Base-by-base conservation (phyloP, 257 asterid species). In the Linderniella brevidens region DNA sequence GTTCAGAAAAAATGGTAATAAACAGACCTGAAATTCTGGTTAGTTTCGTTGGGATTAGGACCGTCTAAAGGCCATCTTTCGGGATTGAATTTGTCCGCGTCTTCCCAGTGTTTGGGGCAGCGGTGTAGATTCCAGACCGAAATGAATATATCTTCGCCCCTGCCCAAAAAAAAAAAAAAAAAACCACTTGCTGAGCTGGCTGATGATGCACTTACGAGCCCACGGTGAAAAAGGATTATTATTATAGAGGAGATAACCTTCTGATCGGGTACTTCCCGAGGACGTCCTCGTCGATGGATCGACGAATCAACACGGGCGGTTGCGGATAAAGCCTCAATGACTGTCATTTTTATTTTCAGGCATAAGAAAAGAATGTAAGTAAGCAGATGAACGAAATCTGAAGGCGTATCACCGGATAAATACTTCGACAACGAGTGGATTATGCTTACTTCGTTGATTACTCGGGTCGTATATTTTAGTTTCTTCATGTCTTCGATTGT, bases 51-150 rank as follows among this genome's bases (percentile, higher is more conserved):
- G 35, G 98, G 98, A 67, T 73, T 88, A 50, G 95, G 94, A 57
- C 95, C 94, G 66, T 88, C 94, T 54, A 84, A 60, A 60, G 94
- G 76, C 98, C 98, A 88, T 68, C 98, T 84, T 64, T 88, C 95
- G 32, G 98, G 98, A 53, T 70, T 76, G 60, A 88, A 88, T 64
- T 66, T 78, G 29, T 84, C 92, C 20, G 92, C 93, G 9, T 88
- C 92, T 60, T 84, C 86, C 98, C 98, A 88, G 44, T 48, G 79
- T 18, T 46, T 48, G 50, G 95, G 95, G 61, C 79, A 64, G 36
- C 79, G 96, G 59, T 88, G 98, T 61, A 88, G 68, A 77, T 84
- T 88, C 98, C 98, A 88, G 47, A 88, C 82, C 13, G 96, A 88
- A 65, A 88, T 81, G 67, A 88, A 88, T 41, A 88, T 76, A 62